Base-by-base conservation (phyloP, 2,329 filamentous ascomycete genomes). In the Bretziella fagacearum region DNA sequence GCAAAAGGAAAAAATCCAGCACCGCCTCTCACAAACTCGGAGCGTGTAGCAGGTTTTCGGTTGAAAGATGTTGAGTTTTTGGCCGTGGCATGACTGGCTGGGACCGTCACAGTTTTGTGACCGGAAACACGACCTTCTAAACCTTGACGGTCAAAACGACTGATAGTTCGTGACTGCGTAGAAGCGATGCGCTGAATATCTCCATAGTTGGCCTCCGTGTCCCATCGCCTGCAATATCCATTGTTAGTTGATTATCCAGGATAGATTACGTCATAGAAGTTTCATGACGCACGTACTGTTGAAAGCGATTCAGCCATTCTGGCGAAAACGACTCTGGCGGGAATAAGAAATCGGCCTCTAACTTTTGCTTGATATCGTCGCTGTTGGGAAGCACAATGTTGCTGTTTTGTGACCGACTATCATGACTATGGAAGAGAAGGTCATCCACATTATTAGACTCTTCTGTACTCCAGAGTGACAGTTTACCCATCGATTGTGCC, bases 1-100 rank as follows among this genome's bases (percentile, higher is more conserved):
- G 86, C 81, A 63, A 96, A 95, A 0, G 89, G 89, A 51, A 94
- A 93, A 65, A 93, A 95, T 0, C 89, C 89, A 6, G 87, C 85
- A 29, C 83, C 87, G 11, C 91, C 91, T 52, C 89, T 74, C 10
- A 96, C 87, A 61, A 96, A 94, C 43, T 96, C 87, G 25, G 84
- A 84, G 52, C 84, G 75, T 49, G 77, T 79, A 11, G 84, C 89
- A 3, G 89, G 89, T 58, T 93, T 93, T 39, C 91, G 75, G 13
- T 83, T 67, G 33, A 95, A 69, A 4, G 86, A 94, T 0, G 87
- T 96, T 2, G 86, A 95, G 58, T 93, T 94, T 64, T 95, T 98
- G 41, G 86, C 89, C 13, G 84, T 95, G 13, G 83, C 84, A 56
- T 82, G 93, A 56, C 79, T 83, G 27, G 84, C 84, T 4, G 89